Evolutionary conservation across 305 asterid species (phyloP), one percentile per base, ranked within the genome.

Genomic region (Fraxinus angustifolia): DNA sequence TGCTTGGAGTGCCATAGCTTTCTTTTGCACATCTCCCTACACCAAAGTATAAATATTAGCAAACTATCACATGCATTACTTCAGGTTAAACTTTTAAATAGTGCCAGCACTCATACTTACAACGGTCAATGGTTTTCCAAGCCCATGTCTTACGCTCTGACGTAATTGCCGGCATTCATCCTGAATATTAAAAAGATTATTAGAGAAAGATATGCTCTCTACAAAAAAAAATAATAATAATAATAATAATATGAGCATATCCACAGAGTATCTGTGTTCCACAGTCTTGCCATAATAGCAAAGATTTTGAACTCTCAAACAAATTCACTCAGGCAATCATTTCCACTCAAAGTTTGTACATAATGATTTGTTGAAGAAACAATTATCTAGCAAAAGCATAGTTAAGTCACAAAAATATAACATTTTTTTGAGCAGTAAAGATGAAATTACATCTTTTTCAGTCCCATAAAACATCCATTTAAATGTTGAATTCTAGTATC

Each of bases 151-250:
- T 79, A 95, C 90, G 89, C 91, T 91, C 87, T 95, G 95, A 48
- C 96, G 97, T 65, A 95, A 87, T 82, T 92, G 90, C 84, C 84
- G 83, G 89, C 99, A 95, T 87, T 92, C 98, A 36, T 92, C 98
- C 98, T 93, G 90, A 73, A 86, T 79, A 50, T 34, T 73, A 84
- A 79, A 71, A 65, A 78, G 6, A 82, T 30, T 12, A 73, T 82
- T 50, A 82, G 80, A 79, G 71, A 53, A 82, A 65, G 78, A 78
- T 28, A 58, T 72, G 73, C 6, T 31, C 23, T 33, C 45, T 33
- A 40, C 75, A 30, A n/a, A 31, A 33, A 33, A n/a, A n/a, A 4
- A 3, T 3, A 8, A 26, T 1, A 10, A 6, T n/a, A 5, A 53
- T 4, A 53, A 56, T n/a, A 58, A 60, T 60, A 62, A 8, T 21